Conservation (phyloP, 805 yeast species). For the Starmerella bacillaris region DNA sequence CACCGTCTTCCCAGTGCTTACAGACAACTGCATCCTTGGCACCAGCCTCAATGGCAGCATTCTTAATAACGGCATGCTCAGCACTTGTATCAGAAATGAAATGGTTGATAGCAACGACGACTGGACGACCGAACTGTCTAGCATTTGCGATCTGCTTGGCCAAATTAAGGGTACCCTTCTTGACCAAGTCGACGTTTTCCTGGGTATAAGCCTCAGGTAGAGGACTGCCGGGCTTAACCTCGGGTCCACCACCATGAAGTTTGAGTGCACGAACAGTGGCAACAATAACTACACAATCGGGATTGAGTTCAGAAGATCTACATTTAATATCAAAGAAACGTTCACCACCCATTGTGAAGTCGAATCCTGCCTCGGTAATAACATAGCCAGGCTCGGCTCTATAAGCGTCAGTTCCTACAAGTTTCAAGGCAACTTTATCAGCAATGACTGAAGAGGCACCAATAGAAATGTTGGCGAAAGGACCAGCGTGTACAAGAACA, state of each 20-base stretch:
- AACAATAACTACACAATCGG: constrained; percentile 82
- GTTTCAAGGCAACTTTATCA: constrained; percentile 77
- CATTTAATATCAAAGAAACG: constrained; percentile 91
- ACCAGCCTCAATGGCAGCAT: constrained; percentile 76
- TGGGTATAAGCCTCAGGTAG: constrained; percentile 64
- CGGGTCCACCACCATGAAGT: constrained; percentile 94
- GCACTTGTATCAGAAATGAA: constrained; percentile 66
- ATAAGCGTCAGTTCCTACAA: constrained; percentile 45
- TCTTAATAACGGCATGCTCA: constrained; percentile 63
- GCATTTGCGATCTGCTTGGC: constrained; percentile 82
- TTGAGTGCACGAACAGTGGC: constrained; percentile 95
- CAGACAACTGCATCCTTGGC: constrained; percentile 81
- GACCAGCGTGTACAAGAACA: constrained; percentile 94
- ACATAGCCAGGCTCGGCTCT: constrained; percentile 47
- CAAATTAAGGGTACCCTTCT: constrained; percentile 69
- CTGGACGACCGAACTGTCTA: constrained; percentile 70
- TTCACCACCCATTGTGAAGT: constrained; percentile 98
- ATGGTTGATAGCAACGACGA: constrained; percentile 83
- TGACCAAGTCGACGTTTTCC: constrained; percentile 64
- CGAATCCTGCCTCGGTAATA: constrained; percentile 96
- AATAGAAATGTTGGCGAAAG: constrained; percentile 91
- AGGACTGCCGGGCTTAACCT: constrained; percentile 81
- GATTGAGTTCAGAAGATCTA: constrained; percentile 71
- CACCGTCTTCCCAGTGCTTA: constrained; percentile 93
- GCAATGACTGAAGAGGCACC: constrained; percentile 93